Base-by-base conservation (phyloP, 257 asterid genomes). In the Echium plantagineum region DNA sequence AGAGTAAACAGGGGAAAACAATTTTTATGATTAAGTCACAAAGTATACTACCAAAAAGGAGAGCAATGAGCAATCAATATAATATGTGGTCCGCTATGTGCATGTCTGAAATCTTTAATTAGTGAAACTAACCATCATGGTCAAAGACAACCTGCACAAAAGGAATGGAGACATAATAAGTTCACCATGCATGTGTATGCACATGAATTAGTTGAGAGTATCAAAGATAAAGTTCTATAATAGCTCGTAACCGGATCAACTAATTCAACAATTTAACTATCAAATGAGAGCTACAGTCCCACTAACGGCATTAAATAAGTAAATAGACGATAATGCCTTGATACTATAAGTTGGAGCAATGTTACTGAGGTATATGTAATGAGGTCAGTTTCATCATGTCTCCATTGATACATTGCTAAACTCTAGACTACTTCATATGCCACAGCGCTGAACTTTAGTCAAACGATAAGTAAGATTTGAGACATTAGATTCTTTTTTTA, bases 111-210 rank as follows among this genome's bases (percentile, higher is more conserved):
- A 67, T 55, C 21, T 21, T 52, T 21, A 46, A 61, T 53, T 26
- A 48, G 71, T 32, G 65, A 46, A 70, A 32, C 98, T 79, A 79
- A 91, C 98, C 98, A 70, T 86, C 90, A 76, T 91, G 85, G 68
- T 88, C 98, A 68, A 91, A 91, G 71, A 88, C 94, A 70, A 91
- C 95, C 97, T 91, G 94, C 62, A 65, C 60, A 64, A 60, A 63
- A 64, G 65, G 19, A 61, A 58, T 58, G 26, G 63, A 65, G 62
- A 68, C 21, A 17, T 53, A 55, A 47, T 53, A 47, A 75, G 22
- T 0, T 35, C 28, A 4, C 9, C 17, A 52, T 4, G 28, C 2
- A 28, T 73, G 49, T 10, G 49, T 2, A 42, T 12, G 49, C 49
- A 42, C 1, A 42, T 42, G 49, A 42, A 17, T 42, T 42, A 42